A percentile compares a stretch with the other conserved stretches of the same genome.
Conservation (phyloP, 2,329 filamentous ascomycete species). For the Aspergillaceae sp. region DNA sequence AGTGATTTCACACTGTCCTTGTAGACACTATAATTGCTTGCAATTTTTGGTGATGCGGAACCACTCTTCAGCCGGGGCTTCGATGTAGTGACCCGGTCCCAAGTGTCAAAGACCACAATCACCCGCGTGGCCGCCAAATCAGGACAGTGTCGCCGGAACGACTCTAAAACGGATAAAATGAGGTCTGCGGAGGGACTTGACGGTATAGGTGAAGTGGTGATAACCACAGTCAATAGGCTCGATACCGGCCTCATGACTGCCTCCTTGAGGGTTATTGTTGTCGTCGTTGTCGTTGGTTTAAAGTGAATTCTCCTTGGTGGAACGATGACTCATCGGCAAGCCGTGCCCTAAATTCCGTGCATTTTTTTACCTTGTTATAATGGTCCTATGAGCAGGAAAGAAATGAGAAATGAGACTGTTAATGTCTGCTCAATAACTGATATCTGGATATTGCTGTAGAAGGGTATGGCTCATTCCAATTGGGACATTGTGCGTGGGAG, state of each 20-base stretch:
- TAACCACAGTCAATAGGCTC: constrained; percentile 4
- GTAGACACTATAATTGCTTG: constrained; percentile 1
- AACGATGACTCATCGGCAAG: too few species aligned
- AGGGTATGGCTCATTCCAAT: too few species aligned
- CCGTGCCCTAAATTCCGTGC: too few species aligned
- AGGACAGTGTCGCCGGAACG: constrained; percentile 3
- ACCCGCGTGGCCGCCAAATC: constrained; percentile 1
- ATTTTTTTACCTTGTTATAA: too few species aligned
- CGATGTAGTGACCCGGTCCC: constrained; percentile 1
- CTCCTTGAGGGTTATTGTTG: too few species aligned
- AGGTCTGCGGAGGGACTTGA: constrained; percentile 4
- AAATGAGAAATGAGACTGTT: too few species aligned
- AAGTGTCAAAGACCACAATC: constrained; percentile 7
- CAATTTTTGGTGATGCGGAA: constrained; percentile 1
- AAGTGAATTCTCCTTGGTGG: too few species aligned
- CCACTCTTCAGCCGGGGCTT: constrained; percentile 3
- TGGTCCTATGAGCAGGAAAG: too few species aligned
- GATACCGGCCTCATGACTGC: constrained; percentile 1
- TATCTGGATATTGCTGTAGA: too few species aligned
- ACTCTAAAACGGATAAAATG: constrained; percentile 3
- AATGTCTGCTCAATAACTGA: too few species aligned
- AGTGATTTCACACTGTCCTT: constrained; percentile 1
- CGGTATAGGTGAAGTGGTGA: constrained; percentile 5
- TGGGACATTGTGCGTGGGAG: too few species aligned
- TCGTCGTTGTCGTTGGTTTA: too few species aligned